A percentile compares a stretch with the other conserved stretches of the same genome.
Evolutionary conservation across 1,139 yeast genomes (phyloP).

Genomic region (Suhomyces yuchorum): DNA sequence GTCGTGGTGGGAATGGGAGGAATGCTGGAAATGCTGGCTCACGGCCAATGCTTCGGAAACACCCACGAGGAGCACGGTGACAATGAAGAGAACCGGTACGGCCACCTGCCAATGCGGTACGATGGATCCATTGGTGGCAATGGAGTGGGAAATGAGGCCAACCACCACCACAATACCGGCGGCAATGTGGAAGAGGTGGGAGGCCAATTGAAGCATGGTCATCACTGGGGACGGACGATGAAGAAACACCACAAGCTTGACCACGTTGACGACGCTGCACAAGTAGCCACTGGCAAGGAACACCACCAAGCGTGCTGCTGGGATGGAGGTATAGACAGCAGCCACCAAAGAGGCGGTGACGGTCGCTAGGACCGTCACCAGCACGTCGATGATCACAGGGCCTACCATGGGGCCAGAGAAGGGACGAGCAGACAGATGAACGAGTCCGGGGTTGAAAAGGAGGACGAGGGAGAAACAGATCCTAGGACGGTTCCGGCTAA

Average conservation of each 20-base stretch:
- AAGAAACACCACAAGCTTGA: background rate
- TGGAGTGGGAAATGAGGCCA: slow-evolving; percentile 15
- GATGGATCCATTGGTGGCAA: background rate
- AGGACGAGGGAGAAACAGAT: background rate
- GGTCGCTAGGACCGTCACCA: slow-evolving; percentile 6
- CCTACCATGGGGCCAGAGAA: slow-evolving; percentile 1
- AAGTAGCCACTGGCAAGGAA: slow-evolving; percentile 10
- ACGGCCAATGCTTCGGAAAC: background rate
- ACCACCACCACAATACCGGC: slow-evolving; percentile 25
- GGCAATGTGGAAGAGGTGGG: slow-evolving; percentile 20
- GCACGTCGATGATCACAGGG: slow-evolving; percentile 4
- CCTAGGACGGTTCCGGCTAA: background rate
- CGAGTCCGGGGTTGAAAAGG: background rate
- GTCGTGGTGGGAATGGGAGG: background rate
- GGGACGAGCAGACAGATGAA: background rate
- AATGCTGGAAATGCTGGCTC: background rate
- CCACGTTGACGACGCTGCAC: background rate
- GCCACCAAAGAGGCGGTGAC: slow-evolving; percentile 8
- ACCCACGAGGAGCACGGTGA: slow-evolving; percentile 14
- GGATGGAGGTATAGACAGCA: slow-evolving; percentile 4
- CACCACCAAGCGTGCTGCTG: slow-evolving; percentile 5
- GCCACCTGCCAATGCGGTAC: slow-evolving; percentile 12
- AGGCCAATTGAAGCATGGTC: background rate
- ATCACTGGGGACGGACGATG: background rate
- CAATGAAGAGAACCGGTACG: slow-evolving; percentile 16